phyloP scores from a whole-genome alignment of 1,139 yeast genomes.

The Protomyces lactucae-debilis region DNA sequence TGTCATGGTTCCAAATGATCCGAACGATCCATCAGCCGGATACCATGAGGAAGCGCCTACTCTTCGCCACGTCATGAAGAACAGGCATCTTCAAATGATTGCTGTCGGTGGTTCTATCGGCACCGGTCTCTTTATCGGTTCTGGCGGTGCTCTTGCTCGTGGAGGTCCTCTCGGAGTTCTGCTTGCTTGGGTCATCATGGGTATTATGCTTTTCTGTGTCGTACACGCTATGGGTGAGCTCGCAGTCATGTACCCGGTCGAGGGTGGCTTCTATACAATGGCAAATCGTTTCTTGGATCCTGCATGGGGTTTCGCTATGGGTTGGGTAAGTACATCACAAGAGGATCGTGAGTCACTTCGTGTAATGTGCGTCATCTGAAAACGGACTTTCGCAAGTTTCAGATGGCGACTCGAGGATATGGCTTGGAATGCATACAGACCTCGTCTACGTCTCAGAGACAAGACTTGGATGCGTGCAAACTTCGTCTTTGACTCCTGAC shows the following conservation, averaged over 20 bases:
- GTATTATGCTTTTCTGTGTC: constrained; percentile 65
- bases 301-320: constrained; percentile 77
- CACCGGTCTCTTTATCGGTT: constrained; percentile 70
- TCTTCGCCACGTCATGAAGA: constrained; percentile 41
- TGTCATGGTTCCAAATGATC: background rate
- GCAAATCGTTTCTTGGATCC: constrained; percentile 65
- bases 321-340: constrained; percentile 54
- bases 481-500: too few species aligned
- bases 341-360: constrained; percentile 35
- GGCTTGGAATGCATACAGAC: too few species aligned
- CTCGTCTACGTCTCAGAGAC: too few species aligned
- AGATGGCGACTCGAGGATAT: too few species aligned
- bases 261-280: constrained; percentile 74
- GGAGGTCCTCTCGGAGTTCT: constrained; percentile 82
- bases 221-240: constrained; percentile 84
- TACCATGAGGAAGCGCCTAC: constrained; percentile 5
- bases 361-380: background rate
- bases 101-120: constrained; percentile 84
- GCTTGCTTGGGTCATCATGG: constrained; percentile 63
- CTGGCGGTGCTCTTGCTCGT: constrained; percentile 57
- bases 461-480: too few species aligned
- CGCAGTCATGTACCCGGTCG: constrained; percentile 71
- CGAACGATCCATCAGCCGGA: background rate
- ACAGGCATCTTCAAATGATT: constrained; percentile 59
- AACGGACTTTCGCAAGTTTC: too few species aligned